Percentiles rank a stretch among this genome's conserved stretches.
Evolutionary conservation across 257 asterid genomes (phyloP).

Genomic region (Nicotiana attenuata): DNA sequence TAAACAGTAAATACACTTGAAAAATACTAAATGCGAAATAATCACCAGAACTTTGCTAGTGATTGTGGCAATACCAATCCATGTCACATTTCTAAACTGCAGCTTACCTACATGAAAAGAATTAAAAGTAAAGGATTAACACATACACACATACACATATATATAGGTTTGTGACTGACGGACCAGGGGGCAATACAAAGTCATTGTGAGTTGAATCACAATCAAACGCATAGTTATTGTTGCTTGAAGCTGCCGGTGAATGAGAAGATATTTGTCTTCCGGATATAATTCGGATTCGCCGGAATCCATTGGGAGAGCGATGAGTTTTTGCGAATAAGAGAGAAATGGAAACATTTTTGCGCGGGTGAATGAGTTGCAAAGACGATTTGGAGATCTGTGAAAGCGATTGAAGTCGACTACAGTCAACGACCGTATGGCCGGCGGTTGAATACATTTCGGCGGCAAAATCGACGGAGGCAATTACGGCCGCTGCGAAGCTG

Average conservation of each 20-base stretch:
- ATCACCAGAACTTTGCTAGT: slow-evolving; percentile 41
- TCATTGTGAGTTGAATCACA: neutral
- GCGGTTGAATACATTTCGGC: slow-evolving; percentile 5
- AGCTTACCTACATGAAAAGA: slow-evolving; percentile 13
- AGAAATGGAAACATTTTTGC: neutral
- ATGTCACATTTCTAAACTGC: slow-evolving; percentile 22
- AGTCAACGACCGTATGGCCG: neutral
- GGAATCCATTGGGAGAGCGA: neutral
- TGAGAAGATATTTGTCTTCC: neutral
- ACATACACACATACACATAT: neutral
- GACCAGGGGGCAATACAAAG: neutral
- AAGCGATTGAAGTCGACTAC: neutral
- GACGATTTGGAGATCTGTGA: neutral
- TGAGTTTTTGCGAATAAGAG: neutral
- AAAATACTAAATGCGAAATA: neutral
- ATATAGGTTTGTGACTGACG: neutral
- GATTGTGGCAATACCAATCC: slow-evolving; percentile 37
- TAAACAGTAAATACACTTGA: neutral
- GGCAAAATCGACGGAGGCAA: neutral
- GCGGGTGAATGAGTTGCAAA: neutral
- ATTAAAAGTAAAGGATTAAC: neutral
- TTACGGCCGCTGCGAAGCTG: neutral
- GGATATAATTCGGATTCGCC: neutral
- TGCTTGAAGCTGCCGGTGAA: neutral
- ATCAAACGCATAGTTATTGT: neutral